Evolutionary conservation across 305 asterid genomes (phyloP).

Genomic region (Petunia hybrid): DNA sequence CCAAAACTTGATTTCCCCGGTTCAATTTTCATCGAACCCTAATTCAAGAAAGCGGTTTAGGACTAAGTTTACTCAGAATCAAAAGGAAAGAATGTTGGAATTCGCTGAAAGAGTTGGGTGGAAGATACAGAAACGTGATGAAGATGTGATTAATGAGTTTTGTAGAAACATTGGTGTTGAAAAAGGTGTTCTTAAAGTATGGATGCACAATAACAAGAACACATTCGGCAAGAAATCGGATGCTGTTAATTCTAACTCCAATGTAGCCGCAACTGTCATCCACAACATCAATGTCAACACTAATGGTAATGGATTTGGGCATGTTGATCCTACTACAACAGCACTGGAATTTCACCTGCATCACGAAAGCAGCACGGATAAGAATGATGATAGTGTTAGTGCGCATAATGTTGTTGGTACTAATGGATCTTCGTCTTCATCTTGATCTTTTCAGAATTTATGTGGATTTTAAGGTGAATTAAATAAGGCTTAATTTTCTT

Average conservation of each 20-base stretch:
- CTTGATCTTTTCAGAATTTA: constrained; percentile 47
- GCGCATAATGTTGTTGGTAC: constrained; percentile 47
- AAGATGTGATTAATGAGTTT: constrained; percentile 57
- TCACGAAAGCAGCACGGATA: constrained; percentile 43
- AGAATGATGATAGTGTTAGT: constrained; percentile 32
- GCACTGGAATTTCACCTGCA: constrained; percentile 41
- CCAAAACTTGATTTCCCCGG: neutral
- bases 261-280: constrained; percentile 25
- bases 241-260: no score
- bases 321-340: neutral
- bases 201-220: constrained; percentile 98
- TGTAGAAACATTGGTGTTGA: constrained; percentile 71
- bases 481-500: neutral
- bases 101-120: constrained; percentile 74
- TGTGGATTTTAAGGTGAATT: neutral
- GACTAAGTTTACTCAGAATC: constrained; percentile 70
- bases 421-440: constrained; percentile 80
- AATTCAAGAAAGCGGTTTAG: constrained; percentile 69
- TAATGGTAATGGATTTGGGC: constrained; percentile 40
- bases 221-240: constrained; percentile 56
- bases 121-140: constrained; percentile 88
- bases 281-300: neutral
- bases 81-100: constrained; percentile 81
- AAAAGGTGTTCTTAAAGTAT: constrained; percentile 78
- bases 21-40: constrained; percentile 32